A percentile compares a stretch with the other conserved stretches of the same genome.
Evolutionary conservation across 2,329 filamentous ascomycete species (phyloP).

Genomic region (Penicillium glabrum): DNA sequence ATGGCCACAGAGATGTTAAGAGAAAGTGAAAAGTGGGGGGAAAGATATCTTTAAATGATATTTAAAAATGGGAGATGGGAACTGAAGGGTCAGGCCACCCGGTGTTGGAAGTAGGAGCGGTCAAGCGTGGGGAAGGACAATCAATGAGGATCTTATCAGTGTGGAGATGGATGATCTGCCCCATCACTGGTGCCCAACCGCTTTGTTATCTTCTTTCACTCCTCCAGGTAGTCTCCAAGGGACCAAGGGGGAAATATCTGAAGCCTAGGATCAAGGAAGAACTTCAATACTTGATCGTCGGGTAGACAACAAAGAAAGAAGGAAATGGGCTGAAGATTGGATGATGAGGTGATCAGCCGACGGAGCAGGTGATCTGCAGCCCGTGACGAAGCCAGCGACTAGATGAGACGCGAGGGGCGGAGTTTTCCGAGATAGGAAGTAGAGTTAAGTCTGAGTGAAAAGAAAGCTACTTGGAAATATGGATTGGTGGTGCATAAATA

Average conservation of each 20-base stretch:
- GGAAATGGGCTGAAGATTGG: not conserved
- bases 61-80: constrained; percentile 3
- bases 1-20: constrained; percentile 23
- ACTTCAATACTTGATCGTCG: not conserved
- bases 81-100: constrained; percentile 19
- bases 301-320: not conserved
- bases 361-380: constrained; percentile 25
- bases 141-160: constrained; percentile 25
- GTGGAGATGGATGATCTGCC: constrained; percentile 20
- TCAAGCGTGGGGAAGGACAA: constrained; percentile 22
- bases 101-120: constrained; percentile 21
- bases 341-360: constrained; percentile 28
- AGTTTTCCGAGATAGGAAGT: not conserved
- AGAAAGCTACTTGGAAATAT: not conserved
- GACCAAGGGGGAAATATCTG: not conserved
- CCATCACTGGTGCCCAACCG: constrained; percentile 22
- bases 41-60: not conserved
- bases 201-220: not conserved
- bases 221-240: not conserved
- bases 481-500: not conserved
- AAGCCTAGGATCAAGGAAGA: not conserved
- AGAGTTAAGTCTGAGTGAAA: not conserved
- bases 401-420: constrained; percentile 4
- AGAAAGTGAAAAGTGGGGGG: not conserved
- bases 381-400: constrained; percentile 16